Conservation (phyloP, 352 stramenopile genomes). For the Thalassiosira sp. region DNA sequence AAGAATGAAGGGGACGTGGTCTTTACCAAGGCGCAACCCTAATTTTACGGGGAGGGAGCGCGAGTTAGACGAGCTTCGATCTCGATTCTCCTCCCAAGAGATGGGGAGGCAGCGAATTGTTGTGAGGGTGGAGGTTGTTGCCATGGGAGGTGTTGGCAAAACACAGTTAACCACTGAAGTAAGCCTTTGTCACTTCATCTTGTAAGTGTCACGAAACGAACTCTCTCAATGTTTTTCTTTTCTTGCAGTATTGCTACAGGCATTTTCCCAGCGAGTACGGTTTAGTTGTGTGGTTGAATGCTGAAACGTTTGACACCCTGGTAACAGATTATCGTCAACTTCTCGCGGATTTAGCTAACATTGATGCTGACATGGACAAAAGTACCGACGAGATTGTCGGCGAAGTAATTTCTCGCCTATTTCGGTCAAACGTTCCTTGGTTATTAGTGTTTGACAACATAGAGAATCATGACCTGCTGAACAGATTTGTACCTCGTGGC, state of each 20-base stretch:
- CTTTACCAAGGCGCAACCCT: conserved; percentile 54
- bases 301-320: conserved; percentile 59
- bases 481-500: conserved; percentile 62
- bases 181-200: conserved; percentile 1
- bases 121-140: conserved; percentile 54
- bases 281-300: conserved; percentile 69
- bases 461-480: conserved; percentile 56
- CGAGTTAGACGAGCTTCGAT: conserved; percentile 46
- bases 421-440: conserved; percentile 63
- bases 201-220: too few species aligned
- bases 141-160: conserved; percentile 76
- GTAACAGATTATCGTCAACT: conserved; percentile 62
- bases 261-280: conserved; percentile 68
- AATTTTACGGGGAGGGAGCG: conserved; percentile 65
- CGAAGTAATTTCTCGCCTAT: conserved; percentile 64
- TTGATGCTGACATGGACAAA: conserved; percentile 43
- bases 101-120: conserved; percentile 31
- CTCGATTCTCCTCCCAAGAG: conserved; percentile 34
- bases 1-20: conserved; percentile 64
- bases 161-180: conserved; percentile 58
- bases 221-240: neutral
- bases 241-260: conserved; percentile 59
- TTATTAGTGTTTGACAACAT: conserved; percentile 78
- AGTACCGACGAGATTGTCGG: conserved; percentile 59
- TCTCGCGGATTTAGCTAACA: conserved; percentile 53